These are phyloP conservation scores for Phellopilus nigrolimitatus DNA, from an alignment of 1,284 basidiomycete genomes.

Conservation along the genomic window DNA sequence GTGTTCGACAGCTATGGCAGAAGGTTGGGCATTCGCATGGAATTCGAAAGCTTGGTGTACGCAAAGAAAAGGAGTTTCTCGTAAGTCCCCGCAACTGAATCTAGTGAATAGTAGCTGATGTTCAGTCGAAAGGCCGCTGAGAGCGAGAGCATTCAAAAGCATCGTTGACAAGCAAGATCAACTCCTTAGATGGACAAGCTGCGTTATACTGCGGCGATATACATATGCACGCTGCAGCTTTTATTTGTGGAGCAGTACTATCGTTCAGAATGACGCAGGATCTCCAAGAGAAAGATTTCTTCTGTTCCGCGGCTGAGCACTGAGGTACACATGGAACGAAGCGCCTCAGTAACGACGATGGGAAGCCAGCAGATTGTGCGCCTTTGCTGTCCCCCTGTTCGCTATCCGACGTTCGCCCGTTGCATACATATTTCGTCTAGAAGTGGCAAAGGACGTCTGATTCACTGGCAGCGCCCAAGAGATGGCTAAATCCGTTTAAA, in stretches of 20 bases:
- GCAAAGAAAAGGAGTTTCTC: constrained; percentile 39
- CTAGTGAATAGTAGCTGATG: constrained; percentile 42
- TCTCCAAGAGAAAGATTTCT: background rate
- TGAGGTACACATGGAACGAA: constrained; percentile 4
- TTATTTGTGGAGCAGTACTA: constrained; percentile 11
- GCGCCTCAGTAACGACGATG: background rate
- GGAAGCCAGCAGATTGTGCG: constrained; percentile 5
- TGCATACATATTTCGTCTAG: background rate
- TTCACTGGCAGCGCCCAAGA: no score
- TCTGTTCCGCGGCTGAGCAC: no score
- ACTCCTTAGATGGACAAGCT: background rate
- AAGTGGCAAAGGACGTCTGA: background rate
- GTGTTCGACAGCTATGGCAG: constrained; percentile 47
- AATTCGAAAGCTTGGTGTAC: constrained; percentile 55
- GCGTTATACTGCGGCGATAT: background rate
- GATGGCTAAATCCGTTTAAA: no score
- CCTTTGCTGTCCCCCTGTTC: constrained; percentile 1
- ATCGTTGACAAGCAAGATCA: background rate
- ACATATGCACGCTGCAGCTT: constrained; percentile 3
- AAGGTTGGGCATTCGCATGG: constrained; percentile 37
- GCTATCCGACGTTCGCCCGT: constrained; percentile 14
- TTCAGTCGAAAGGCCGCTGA: constrained; percentile 29
- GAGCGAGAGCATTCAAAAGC: constrained; percentile 4
- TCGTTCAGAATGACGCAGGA: background rate
- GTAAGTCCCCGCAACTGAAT: constrained; percentile 40